Percentiles rank a stretch among this genome's conserved stretches.
Evolutionary conservation across 2,329 filamentous ascomycete species (phyloP).

Genomic region (Ceratocystiopsis sp.): DNA sequence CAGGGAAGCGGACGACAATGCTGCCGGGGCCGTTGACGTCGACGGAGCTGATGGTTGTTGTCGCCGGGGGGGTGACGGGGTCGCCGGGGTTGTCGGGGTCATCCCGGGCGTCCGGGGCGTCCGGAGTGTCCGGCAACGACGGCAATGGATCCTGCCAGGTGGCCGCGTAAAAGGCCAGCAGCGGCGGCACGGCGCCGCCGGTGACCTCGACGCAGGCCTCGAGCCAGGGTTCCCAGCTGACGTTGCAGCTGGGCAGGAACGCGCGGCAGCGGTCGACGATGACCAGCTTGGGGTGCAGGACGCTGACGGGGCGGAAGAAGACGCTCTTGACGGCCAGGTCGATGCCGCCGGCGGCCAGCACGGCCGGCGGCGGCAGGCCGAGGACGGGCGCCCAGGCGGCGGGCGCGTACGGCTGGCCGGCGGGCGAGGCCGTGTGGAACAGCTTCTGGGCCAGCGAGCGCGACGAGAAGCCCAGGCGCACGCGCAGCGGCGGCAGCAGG

Average conservation of each 20-base stretch:
- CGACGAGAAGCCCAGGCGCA: slow-evolving; percentile 65
- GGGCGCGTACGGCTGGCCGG: slow-evolving; percentile 44
- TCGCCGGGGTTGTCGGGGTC: no score
- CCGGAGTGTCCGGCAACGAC: background rate
- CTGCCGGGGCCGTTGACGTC: slow-evolving; percentile 7
- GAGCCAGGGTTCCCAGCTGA: slow-evolving; percentile 80
- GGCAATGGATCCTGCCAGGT: slow-evolving; percentile 42
- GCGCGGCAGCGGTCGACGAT: slow-evolving; percentile 51
- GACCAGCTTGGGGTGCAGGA: slow-evolving; percentile 80
- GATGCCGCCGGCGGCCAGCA: slow-evolving; percentile 39
- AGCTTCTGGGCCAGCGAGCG: slow-evolving; percentile 56
- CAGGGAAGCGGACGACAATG: slow-evolving; percentile 5
- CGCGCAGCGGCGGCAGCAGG: slow-evolving; percentile 25
- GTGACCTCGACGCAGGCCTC: slow-evolving; percentile 56
- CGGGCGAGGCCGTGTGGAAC: slow-evolving; percentile 46
- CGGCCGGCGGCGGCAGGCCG: slow-evolving; percentile 40
- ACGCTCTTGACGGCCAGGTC: slow-evolving; percentile 58
- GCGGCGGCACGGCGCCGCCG: slow-evolving; percentile 41
- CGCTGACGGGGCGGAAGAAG: slow-evolving; percentile 64
- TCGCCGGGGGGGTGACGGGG: no score
- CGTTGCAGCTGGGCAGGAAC: slow-evolving; percentile 64
- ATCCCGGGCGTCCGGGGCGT: background rate
- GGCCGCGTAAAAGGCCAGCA: slow-evolving; percentile 47
- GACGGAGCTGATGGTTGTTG: background rate
- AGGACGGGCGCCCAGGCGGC: slow-evolving; percentile 42